Evolutionary conservation across 495 filamentous ascomycete species (phyloP).

Genomic region (Patellaria atrata): DNA sequence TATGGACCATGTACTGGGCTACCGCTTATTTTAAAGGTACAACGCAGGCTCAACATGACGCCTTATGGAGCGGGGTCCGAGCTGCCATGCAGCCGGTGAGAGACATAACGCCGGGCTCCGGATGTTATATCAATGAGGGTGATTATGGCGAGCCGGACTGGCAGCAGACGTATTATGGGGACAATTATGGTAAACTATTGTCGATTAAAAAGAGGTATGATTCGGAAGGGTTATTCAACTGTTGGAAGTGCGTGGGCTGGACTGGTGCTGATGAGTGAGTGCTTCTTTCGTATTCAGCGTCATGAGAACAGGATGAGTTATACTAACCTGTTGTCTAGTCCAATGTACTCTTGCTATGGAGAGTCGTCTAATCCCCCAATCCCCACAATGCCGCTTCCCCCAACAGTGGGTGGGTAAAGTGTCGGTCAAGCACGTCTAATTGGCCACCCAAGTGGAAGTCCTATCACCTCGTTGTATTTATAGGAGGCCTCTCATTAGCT

Average conservation of each 20-base stretch:
- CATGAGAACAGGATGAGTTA: not conserved
- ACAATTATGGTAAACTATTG: conserved; percentile 13
- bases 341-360: conserved; percentile 14
- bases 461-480: no score
- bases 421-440: no score
- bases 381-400: conserved; percentile 7
- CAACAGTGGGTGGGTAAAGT: no score
- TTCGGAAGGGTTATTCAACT: conserved; percentile 15
- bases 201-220: conserved; percentile 17
- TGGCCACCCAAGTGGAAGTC: no score
- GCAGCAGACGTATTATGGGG: conserved; percentile 18
- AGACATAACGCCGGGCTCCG: conserved; percentile 13
- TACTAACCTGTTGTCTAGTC: conserved; percentile 4
- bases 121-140: conserved; percentile 19
- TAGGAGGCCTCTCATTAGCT: no score
- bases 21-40: conserved; percentile 10
- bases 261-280: conserved; percentile 15
- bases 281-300: no score
- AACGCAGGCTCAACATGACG: conserved; percentile 1
- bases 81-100: conserved; percentile 12
- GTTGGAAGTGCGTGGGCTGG: conserved; percentile 19
- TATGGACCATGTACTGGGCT: conserved; percentile 16
- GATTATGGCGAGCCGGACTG: conserved; percentile 17
- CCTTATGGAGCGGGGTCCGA: conserved; percentile 10
- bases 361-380: conserved; percentile 4